A percentile compares a stretch with the other conserved stretches of the same genome.
phyloP scores from a whole-genome alignment of 139 green algal genomes.

The Closterium sp. region DNA sequence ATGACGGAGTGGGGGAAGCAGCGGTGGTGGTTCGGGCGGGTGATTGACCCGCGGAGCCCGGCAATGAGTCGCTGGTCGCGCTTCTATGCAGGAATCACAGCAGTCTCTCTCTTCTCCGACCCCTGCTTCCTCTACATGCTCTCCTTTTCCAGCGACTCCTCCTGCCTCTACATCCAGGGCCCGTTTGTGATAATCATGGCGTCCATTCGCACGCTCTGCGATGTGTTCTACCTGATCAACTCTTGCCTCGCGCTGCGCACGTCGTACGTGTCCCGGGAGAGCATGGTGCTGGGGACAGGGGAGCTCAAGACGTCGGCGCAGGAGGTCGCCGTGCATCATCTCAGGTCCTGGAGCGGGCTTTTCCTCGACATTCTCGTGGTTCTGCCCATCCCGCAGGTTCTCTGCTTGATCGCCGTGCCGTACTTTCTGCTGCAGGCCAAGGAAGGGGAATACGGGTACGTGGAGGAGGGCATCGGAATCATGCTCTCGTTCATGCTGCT shows the following conservation, averaged over 20 bases:
- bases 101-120: background rate
- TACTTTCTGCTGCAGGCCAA: background rate
- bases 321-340: background rate
- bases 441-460: background rate
- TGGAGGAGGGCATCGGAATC: background rate
- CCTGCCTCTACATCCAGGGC: constrained; percentile 25
- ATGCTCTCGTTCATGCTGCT: background rate
- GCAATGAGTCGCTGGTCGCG: background rate
- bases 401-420: background rate
- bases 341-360: background rate
- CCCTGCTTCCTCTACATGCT: constrained; percentile 9
- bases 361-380: background rate
- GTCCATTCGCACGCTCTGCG: background rate
- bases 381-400: constrained; percentile 13
- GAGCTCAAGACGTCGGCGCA: background rate
- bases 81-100: background rate
- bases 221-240: constrained; percentile 3
- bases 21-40: constrained; percentile 9
- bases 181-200: background rate
- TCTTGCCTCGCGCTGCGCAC: background rate
- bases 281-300: background rate
- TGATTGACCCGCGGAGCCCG: background rate
- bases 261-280: background rate
- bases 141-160: background rate
- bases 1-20: background rate